Evolutionary conservation across 1,284 basidiomycete species (phyloP).

Genomic region (Rhodotorula sp.): DNA sequence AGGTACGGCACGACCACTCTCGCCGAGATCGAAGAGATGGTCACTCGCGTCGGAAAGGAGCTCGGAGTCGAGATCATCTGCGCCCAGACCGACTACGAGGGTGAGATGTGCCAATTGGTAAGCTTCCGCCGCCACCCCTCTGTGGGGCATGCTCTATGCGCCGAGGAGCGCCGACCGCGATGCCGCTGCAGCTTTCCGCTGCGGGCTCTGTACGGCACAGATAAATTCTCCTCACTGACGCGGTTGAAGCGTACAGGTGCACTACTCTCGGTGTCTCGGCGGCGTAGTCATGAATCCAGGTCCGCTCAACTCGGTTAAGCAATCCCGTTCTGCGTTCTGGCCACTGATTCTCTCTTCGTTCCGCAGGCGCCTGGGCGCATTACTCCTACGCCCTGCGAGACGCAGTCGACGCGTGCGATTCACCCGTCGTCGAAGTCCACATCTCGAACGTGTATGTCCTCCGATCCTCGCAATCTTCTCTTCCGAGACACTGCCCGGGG

Average conservation of each 20-base stretch:
- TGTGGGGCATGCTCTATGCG: too few relatives aligned
- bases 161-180: too few relatives aligned
- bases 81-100: conserved; percentile 44
- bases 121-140: background rate
- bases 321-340: background rate
- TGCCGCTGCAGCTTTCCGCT: background rate
- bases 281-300: conserved; percentile 42
- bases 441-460: conserved; percentile 40
- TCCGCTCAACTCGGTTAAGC: conserved; percentile 5
- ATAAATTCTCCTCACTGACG: too few relatives aligned
- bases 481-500: too few relatives aligned
- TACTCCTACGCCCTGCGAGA: conserved; percentile 43
- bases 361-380: conserved; percentile 31
- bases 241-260: conserved; percentile 16
- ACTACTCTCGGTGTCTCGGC: conserved; percentile 39
- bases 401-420: conserved; percentile 41
- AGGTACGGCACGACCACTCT: conserved; percentile 43
- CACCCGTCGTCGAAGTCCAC: conserved; percentile 43
- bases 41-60: conserved; percentile 37
- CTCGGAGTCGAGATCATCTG: conserved; percentile 43
- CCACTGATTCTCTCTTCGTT: background rate
- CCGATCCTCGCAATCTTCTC: too few relatives aligned
- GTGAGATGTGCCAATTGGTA: conserved; percentile 38
- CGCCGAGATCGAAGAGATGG: conserved; percentile 41
- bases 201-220: background rate